Conservation (phyloP, 495 filamentous ascomycete species). For the Cercophora sp. region DNA sequence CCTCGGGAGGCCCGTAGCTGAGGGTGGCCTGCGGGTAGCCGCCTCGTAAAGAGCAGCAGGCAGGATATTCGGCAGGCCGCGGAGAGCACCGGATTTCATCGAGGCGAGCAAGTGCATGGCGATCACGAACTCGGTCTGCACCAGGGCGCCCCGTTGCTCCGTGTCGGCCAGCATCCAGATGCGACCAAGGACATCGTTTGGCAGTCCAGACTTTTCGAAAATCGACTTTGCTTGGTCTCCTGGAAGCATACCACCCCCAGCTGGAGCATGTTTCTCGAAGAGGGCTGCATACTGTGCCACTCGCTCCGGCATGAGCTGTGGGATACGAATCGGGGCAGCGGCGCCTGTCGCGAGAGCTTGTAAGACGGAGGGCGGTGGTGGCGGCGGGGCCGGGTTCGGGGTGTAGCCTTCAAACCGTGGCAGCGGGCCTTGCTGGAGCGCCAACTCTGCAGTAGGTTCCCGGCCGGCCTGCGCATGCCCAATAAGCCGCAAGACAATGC, state of each 20-base stretch:
- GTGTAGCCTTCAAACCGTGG: conserved; percentile 83
- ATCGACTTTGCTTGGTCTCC: conserved; percentile 90
- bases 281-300: conserved; percentile 77
- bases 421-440: conserved; percentile 70
- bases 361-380: conserved; percentile 46
- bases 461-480: conserved; percentile 88
- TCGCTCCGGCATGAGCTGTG: conserved; percentile 83
- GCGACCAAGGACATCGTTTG: conserved; percentile 83
- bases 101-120: conserved; percentile 96
- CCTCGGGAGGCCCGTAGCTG: conserved; percentile 38
- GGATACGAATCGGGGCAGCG: conserved; percentile 74
- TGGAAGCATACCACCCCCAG: conserved; percentile 70
- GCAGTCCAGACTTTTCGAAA: conserved; percentile 85
- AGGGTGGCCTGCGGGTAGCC: conserved; percentile 64
- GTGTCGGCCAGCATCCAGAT: conserved; percentile 96
- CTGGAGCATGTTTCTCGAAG: conserved; percentile 81
- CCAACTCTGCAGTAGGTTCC: conserved; percentile 72
- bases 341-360: conserved; percentile 63
- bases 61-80: conserved; percentile 73
- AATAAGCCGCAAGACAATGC: conserved; percentile 86
- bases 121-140: conserved; percentile 89
- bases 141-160: conserved; percentile 84
- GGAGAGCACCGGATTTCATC: conserved; percentile 75
- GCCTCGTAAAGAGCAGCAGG: conserved; percentile 90
- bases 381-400: conserved; percentile 36